Conservation (phyloP, 2,329 filamentous ascomycete species). For the Stenocarpella maydis region DNA sequence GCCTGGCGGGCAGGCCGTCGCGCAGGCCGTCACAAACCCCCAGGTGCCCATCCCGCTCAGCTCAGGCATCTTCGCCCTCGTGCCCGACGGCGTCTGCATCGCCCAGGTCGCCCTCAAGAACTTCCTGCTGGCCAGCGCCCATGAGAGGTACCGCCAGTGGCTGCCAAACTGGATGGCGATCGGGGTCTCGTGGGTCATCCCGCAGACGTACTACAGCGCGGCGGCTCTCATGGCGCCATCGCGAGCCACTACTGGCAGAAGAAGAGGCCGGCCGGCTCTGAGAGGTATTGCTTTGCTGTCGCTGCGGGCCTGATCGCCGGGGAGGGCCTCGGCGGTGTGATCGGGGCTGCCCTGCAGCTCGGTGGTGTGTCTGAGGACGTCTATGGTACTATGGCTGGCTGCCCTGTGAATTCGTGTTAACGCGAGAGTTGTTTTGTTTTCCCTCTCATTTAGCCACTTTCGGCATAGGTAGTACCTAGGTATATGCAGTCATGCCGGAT, state of each 20-base stretch:
- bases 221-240: conserved; percentile 63
- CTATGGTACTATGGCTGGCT: conserved; percentile 4
- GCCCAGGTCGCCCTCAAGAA: conserved; percentile 48
- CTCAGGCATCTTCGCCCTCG: conserved; percentile 65
- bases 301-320: conserved; percentile 69
- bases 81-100: conserved; percentile 46
- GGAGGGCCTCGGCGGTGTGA: conserved; percentile 68
- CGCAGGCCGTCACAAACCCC: conserved; percentile 62
- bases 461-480: too few relatives aligned
- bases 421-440: too few relatives aligned
- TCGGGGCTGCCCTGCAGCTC: conserved; percentile 52
- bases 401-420: conserved; percentile 13
- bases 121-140: conserved; percentile 58
- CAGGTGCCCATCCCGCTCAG: conserved; percentile 61
- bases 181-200: conserved; percentile 65
- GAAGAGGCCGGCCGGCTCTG: conserved; percentile 59
- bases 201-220: conserved; percentile 63
- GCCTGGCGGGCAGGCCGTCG: conserved; percentile 73
- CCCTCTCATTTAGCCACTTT: too few relatives aligned
- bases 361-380: conserved; percentile 21
- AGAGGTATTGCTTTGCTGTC: conserved; percentile 66
- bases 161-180: conserved; percentile 71
- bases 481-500: not conserved
- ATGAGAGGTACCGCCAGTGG: conserved; percentile 62
- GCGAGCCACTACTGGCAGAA: conserved; percentile 62